phyloP scores from a whole-genome alignment of 129 eudicot genomes.

The sunflower (Helianthus annuus) region DNA sequence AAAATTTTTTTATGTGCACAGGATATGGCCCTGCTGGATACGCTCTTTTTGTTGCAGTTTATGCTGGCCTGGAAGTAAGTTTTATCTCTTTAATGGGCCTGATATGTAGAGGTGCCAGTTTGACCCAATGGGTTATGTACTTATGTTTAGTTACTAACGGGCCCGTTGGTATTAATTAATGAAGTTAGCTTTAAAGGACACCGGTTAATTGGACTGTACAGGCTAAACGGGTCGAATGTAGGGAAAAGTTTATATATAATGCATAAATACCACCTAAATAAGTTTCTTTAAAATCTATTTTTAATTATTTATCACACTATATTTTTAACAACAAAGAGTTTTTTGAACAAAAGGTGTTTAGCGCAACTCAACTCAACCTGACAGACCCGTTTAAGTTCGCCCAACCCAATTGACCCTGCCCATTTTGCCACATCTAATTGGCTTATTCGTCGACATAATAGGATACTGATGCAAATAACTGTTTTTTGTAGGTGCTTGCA shows the following conservation, averaged over 20 bases:
- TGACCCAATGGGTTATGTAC: no score
- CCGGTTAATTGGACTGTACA: neutral
- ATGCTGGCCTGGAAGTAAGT: constrained; percentile 97
- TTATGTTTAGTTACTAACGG: no score
- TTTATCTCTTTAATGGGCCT: no score
- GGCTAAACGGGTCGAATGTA: neutral
- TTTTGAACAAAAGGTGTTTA: neutral
- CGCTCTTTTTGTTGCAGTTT: constrained; percentile 89
- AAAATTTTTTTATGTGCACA: constrained; percentile 31
- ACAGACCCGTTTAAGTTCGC: neutral
- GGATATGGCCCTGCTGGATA: constrained; percentile 99
- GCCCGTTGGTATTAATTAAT: no score
- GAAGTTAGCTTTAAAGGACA: neutral
- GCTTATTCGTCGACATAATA: neutral
- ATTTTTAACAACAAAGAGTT: neutral
- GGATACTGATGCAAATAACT: neutral
- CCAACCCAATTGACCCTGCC: neutral
- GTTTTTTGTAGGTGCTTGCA: constrained; percentile 72
- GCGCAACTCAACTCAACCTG: neutral
- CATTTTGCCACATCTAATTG: neutral
- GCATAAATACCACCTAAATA: neutral
- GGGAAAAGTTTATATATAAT: neutral
- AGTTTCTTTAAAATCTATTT: no score
- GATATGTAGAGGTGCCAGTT: no score
- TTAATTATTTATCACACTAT: neutral